Conservation (phyloP, 805 yeast species). For the Candida michaelii region DNA sequence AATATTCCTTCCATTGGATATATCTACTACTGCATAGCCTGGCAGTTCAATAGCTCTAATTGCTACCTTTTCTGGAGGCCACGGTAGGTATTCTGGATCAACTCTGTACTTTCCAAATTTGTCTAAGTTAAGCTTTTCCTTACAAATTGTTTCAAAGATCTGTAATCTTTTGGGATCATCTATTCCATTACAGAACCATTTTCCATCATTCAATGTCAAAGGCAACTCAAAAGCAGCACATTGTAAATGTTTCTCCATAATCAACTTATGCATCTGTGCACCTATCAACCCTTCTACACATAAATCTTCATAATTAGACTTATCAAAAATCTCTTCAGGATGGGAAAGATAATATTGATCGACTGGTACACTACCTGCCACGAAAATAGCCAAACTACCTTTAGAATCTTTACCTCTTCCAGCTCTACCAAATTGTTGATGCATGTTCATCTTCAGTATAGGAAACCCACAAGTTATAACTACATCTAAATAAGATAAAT, state of each 20-base stretch:
- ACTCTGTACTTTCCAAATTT: conserved; percentile 31
- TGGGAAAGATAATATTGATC: conserved; percentile 81
- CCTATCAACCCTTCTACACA: conserved; percentile 39
- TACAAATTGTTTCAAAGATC: conserved; percentile 31
- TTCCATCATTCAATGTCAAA: conserved; percentile 52
- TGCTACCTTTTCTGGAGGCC: conserved; percentile 77
- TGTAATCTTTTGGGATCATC: conserved; percentile 9
- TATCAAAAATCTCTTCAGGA: conserved; percentile 56
- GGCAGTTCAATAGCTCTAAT: conserved; percentile 83
- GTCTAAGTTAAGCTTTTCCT: conserved; percentile 36
- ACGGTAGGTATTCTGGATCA: conserved; percentile 60
- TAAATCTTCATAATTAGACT: conserved; percentile 37
- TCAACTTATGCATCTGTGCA: conserved; percentile 33
- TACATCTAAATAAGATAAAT: conserved; percentile 89
- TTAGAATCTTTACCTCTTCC: conserved; percentile 71
- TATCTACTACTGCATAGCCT: conserved; percentile 84
- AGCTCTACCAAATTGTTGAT: conserved; percentile 97
- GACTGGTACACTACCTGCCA: conserved; percentile 80
- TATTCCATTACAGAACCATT: conserved; percentile 45
- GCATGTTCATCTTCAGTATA: conserved; percentile 76
- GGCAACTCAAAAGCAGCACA: conserved; percentile 93
- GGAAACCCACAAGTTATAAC: conserved; percentile 95
- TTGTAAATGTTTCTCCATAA: conserved; percentile 82
- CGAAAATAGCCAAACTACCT: conserved; percentile 82
- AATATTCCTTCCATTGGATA: conserved; percentile 70